Evolutionary conservation across 345 rosid species (phyloP).

Genomic region (Hevea brasiliensis): DNA sequence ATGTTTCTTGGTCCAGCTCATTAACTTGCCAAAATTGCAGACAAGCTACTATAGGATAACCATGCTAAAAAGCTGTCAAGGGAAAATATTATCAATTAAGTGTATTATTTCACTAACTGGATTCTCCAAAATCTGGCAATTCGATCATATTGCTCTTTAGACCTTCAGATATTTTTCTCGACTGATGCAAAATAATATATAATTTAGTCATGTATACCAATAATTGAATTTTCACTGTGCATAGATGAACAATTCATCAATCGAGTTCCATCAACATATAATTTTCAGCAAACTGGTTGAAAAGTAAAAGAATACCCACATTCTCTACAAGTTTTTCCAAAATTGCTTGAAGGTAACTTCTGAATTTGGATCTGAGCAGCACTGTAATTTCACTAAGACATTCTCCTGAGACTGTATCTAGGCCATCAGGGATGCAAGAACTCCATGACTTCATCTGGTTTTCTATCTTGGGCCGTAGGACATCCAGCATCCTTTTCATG

Average conservation of each 20-base stretch:
- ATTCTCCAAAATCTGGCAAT: not conserved
- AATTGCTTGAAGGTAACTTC: constrained; percentile 32
- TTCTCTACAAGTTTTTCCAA: constrained; percentile 26
- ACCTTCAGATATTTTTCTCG: too few relatives aligned
- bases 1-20: not conserved
- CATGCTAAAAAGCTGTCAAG: not conserved
- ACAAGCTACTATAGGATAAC: not conserved
- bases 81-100: not conserved
- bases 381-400: constrained; percentile 30
- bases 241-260: not conserved
- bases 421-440: constrained; percentile 20
- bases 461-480: constrained; percentile 23
- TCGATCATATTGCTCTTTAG: not conserved
- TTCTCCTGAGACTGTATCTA: constrained; percentile 21
- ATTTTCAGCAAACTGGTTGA: not conserved
- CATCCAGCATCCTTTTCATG: constrained; percentile 32
- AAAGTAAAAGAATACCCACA: constrained; percentile 18
- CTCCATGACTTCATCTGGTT: constrained; percentile 22
- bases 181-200: not conserved
- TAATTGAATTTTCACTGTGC: not conserved
- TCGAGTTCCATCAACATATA: not conserved
- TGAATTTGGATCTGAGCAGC: constrained; percentile 30
- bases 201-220: not conserved
- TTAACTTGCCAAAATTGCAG: not conserved
- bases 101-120: not conserved